Evolutionary conservation across 768 basidiomycete genomes (phyloP).

Genomic region (Cystobasidium ongulense): DNA sequence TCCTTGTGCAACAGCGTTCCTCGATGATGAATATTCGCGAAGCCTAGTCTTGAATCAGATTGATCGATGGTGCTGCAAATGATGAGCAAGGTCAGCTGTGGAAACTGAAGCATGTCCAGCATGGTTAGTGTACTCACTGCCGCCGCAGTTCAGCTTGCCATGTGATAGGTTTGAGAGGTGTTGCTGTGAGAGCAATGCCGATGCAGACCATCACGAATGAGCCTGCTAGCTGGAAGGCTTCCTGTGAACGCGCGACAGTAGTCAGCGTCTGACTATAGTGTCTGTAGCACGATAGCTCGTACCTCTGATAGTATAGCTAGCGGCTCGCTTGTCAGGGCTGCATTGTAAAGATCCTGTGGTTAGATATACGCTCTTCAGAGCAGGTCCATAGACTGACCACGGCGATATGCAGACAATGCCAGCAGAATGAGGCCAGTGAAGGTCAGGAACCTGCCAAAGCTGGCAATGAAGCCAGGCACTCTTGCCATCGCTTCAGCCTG

Average conservation of each 20-base stretch:
- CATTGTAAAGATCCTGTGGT: not conserved
- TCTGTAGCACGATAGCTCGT: not conserved
- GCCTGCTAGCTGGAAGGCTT: not conserved
- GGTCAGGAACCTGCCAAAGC: conserved; percentile 20
- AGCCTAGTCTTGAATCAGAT: conserved; percentile 18
- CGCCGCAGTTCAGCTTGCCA: conserved; percentile 26
- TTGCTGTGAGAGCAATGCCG: conserved; percentile 13
- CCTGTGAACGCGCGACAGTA: not conserved
- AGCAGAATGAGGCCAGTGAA: conserved; percentile 11
- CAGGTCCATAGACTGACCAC: not conserved
- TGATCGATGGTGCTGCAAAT: conserved; percentile 27
- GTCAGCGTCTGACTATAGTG: not conserved
- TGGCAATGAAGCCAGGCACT: not conserved
- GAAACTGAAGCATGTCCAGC: not conserved
- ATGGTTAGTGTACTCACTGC: not conserved
- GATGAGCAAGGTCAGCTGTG: not conserved
- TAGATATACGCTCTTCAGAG: not conserved
- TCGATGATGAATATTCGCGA: conserved; percentile 25
- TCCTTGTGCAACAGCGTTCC: conserved; percentile 16
- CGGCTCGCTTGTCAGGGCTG: conserved; percentile 4
- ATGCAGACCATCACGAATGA: conserved; percentile 12
- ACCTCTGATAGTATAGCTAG: conserved; percentile 14
- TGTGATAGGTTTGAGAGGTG: conserved; percentile 26
- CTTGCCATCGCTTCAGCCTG: not conserved
- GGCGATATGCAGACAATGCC: conserved; percentile 1